A percentile compares a stretch with the other conserved stretches of the same genome.
Conservation (phyloP, 2,329 filamentous ascomycete species). For the Metarhizium rileyi region DNA sequence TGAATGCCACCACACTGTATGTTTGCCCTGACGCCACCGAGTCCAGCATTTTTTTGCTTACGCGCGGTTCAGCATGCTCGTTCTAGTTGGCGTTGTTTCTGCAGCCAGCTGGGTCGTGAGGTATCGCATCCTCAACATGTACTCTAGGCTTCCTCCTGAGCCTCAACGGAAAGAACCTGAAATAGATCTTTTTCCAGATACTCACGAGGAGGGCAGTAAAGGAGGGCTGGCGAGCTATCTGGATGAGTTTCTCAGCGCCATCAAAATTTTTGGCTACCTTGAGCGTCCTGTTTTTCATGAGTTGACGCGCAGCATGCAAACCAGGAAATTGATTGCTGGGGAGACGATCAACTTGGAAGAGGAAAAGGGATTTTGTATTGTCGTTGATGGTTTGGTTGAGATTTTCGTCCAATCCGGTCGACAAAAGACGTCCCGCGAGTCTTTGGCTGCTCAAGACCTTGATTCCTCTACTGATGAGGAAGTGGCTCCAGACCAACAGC, state of each 20-base stretch:
- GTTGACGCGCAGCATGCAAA: constrained; percentile 96
- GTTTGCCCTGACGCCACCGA: constrained; percentile 17
- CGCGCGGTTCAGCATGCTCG: constrained; percentile 51
- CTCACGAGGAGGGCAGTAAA: constrained; percentile 82
- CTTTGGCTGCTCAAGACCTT: constrained; percentile 21
- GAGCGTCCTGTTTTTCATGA: constrained; percentile 97
- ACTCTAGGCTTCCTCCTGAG: constrained; percentile 84
- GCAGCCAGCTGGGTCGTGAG: constrained; percentile 87
- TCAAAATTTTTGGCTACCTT: constrained; percentile 97
- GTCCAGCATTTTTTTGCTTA: constrained; percentile 9
- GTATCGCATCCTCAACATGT: constrained; percentile 96
- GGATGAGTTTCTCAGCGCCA: constrained; percentile 95
- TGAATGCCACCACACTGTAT: constrained; percentile 95
- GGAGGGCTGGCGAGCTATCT: constrained; percentile 90
- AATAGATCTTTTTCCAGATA: constrained; percentile 88
- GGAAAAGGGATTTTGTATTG: constrained; percentile 94
- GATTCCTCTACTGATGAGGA: constrained; percentile 58
- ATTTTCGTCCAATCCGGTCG: constrained; percentile 91
- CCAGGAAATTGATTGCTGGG: constrained; percentile 86
- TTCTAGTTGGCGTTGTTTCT: constrained; percentile 68
- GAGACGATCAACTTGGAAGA: constrained; percentile 94
- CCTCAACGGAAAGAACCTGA: constrained; percentile 93
- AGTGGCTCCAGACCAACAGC: constrained; percentile 57
- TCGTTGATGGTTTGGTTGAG: constrained; percentile 91
- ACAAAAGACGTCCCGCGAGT: constrained; percentile 2